Conservation (phyloP, 352 stramenopile genomes). For the Globisporangium nodosum region DNA sequence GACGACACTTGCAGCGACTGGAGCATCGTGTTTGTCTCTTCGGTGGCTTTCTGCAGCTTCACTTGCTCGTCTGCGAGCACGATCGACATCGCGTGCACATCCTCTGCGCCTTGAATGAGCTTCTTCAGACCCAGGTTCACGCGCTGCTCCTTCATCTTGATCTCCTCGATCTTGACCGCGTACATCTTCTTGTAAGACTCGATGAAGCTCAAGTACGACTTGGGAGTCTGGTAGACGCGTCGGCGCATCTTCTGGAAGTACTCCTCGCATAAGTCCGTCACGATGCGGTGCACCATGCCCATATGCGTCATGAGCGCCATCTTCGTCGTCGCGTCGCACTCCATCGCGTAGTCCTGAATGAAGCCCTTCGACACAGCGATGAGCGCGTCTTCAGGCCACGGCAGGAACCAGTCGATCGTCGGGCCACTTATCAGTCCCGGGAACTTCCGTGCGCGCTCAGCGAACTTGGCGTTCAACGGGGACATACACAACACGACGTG, state of each 20-base stretch:
- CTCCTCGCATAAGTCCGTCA: slow-evolving; percentile 96
- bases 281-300: slow-evolving; percentile 97
- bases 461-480: slow-evolving; percentile 97
- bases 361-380: slow-evolving; percentile 96
- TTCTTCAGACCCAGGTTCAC: slow-evolving; percentile 97
- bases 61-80: slow-evolving; percentile 95
- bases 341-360: slow-evolving; percentile 95
- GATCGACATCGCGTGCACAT: slow-evolving; percentile 97
- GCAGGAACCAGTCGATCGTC: slow-evolving; percentile 99
- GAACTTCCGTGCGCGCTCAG: slow-evolving; percentile 95
- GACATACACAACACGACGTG: slow-evolving; percentile 99
- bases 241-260: slow-evolving; percentile 98
- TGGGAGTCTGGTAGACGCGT: slow-evolving; percentile 97
- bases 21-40: slow-evolving; percentile 98
- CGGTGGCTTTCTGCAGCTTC: slow-evolving; percentile 95
- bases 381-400: slow-evolving; percentile 98
- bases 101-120: slow-evolving; percentile 95
- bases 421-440: slow-evolving; percentile 94
- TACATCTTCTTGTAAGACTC: slow-evolving; percentile 98
- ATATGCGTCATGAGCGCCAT: slow-evolving; percentile 95
- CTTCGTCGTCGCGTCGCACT: slow-evolving; percentile 86
- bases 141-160: slow-evolving; percentile 95
- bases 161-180: slow-evolving; percentile 88
- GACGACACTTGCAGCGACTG: slow-evolving; percentile 94
- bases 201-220: slow-evolving; percentile 98